Evolutionary conservation across 257 asterid species (phyloP).

Genomic region (Lantana camara): DNA sequence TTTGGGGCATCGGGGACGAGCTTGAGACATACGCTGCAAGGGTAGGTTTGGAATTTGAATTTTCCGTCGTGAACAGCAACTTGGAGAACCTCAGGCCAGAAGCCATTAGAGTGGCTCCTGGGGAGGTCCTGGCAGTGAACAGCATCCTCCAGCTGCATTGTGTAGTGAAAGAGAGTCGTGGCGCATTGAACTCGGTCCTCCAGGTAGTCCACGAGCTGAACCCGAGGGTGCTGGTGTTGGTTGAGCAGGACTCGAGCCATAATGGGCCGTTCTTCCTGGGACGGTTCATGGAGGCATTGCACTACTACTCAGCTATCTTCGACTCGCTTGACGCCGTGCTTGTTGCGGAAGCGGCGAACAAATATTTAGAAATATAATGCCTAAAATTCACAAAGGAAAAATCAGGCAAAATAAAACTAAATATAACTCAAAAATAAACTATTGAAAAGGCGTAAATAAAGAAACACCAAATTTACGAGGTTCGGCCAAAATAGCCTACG

Average conservation of each 20-base stretch:
- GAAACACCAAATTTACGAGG: too few relatives aligned
- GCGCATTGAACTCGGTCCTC: slow-evolving; percentile 70
- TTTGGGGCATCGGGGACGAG: slow-evolving; percentile 56
- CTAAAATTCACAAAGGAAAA: too few relatives aligned
- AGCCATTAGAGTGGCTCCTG: slow-evolving; percentile 46
- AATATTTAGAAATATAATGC: too few relatives aligned
- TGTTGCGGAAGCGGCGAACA: too few relatives aligned
- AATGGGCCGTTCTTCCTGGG: slow-evolving; percentile 86
- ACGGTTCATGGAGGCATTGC: slow-evolving; percentile 81
- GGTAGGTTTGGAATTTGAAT: slow-evolving; percentile 49
- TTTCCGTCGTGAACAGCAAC: slow-evolving; percentile 53
- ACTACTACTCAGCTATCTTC: slow-evolving; percentile 77
- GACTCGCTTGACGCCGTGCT: slow-evolving; percentile 75
- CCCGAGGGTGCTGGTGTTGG: slow-evolving; percentile 61
- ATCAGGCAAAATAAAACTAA: too few relatives aligned
- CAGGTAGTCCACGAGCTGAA: slow-evolving; percentile 60
- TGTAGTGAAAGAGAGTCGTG: slow-evolving; percentile 82
- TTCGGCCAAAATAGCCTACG: too few relatives aligned
- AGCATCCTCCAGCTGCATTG: slow-evolving; percentile 76
- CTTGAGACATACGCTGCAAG: slow-evolving; percentile 49
- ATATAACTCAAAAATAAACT: too few relatives aligned
- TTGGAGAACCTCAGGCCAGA: slow-evolving; percentile 56
- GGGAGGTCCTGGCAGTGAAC: slow-evolving; percentile 67
- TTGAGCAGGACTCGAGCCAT: slow-evolving; percentile 89
- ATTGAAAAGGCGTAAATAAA: too few relatives aligned